phyloP scores from a whole-genome alignment of 2,329 filamentous ascomycete genomes.

The Periconia sp. region DNA sequence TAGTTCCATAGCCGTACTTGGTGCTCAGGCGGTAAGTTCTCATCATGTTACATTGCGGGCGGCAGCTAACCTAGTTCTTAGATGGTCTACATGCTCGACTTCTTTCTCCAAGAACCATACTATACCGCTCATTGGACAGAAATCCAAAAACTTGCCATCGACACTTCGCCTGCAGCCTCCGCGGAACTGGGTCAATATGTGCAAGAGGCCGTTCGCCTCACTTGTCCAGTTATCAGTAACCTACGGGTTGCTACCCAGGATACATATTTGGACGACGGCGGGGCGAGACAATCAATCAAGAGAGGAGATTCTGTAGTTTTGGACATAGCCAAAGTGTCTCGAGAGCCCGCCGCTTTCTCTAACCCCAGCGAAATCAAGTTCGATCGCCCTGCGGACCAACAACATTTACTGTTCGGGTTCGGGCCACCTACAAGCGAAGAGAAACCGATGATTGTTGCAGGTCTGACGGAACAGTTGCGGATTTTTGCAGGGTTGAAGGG shows the following conservation, averaged over 20 bases:
- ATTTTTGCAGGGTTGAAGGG: slow-evolving; percentile 10
- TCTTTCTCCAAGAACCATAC: slow-evolving; percentile 11
- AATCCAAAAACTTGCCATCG: slow-evolving; percentile 6
- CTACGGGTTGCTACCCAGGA: slow-evolving; percentile 5
- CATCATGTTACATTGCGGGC: neutral
- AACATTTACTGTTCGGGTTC: slow-evolving; percentile 2
- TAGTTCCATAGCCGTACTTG: slow-evolving; percentile 3
- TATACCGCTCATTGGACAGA: slow-evolving; percentile 11
- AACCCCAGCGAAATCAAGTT: slow-evolving; percentile 7
- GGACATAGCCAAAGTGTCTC: slow-evolving; percentile 9
- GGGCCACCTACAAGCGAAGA: slow-evolving; percentile 9
- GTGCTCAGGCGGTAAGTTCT: slow-evolving; percentile 8
- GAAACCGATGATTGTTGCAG: slow-evolving; percentile 6
- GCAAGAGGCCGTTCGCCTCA: slow-evolving; percentile 11
- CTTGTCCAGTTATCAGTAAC: slow-evolving; percentile 1
- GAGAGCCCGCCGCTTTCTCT: slow-evolving; percentile 10
- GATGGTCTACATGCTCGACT: slow-evolving; percentile 12
- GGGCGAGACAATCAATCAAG: slow-evolving; percentile 1
- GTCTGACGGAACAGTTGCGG: slow-evolving; percentile 12
- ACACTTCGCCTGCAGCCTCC: slow-evolving; percentile 2
- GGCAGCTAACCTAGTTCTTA: neutral
- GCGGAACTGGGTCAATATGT: slow-evolving; percentile 10
- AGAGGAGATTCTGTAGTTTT: slow-evolving; percentile 7
- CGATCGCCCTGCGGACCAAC: slow-evolving; percentile 9
- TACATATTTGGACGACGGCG: slow-evolving; percentile 4